Conservation (phyloP, 257 asterid species). For the Nicotiana attenuata region DNA sequence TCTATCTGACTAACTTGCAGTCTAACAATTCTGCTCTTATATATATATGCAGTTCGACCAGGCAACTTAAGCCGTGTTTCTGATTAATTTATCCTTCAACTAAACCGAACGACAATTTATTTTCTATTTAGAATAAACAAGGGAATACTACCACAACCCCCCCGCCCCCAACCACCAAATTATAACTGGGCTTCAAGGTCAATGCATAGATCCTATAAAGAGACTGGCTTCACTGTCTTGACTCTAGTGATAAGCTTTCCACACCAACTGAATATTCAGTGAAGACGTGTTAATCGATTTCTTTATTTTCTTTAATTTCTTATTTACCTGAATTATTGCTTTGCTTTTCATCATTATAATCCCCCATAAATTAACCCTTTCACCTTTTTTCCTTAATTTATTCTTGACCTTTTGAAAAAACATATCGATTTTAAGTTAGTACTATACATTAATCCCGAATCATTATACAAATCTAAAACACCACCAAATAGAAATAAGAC, state of each 20-base stretch:
- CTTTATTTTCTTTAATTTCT: background rate
- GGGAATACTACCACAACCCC: no score
- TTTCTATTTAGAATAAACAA: background rate
- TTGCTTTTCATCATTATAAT: background rate
- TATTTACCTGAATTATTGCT: background rate
- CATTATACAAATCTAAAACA: no score
- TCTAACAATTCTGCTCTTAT: background rate
- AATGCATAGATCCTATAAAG: background rate
- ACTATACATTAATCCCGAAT: no score
- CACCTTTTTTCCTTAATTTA: background rate
- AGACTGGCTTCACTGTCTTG: background rate
- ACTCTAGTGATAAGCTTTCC: background rate
- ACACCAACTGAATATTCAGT: background rate
- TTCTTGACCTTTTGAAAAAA: background rate
- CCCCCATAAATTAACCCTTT: background rate
- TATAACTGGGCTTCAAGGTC: background rate
- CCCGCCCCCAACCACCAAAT: background rate
- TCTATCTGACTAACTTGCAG: background rate
- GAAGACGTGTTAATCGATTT: slow-evolving; percentile 3
- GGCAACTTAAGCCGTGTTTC: background rate
- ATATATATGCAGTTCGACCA: background rate
- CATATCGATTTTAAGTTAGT: background rate
- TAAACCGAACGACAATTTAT: background rate
- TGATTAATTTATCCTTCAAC: background rate
- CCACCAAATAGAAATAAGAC: no score